These are phyloP conservation scores for Logfia minima DNA, from an alignment of 129 eudicot species.

Conservation along the genomic window DNA sequence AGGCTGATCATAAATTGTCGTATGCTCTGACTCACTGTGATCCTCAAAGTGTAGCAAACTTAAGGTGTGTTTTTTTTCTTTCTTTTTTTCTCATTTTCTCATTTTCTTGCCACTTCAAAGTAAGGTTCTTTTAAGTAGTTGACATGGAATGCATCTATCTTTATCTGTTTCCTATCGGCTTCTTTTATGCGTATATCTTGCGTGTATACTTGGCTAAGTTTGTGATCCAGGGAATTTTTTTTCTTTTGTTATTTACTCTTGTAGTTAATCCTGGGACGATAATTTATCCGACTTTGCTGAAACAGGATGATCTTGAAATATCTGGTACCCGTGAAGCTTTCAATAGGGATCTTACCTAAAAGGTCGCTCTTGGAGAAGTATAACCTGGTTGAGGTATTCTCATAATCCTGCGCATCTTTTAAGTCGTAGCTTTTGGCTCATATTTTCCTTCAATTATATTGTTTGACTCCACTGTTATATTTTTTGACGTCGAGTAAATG, in stretches of 20 bases:
- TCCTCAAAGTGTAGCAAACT: slow-evolving; percentile 70
- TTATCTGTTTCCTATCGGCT: neutral
- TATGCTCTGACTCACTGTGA: slow-evolving; percentile 78
- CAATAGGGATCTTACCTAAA: slow-evolving; percentile 85
- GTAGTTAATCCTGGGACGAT: neutral
- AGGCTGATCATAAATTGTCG: slow-evolving; percentile 91
- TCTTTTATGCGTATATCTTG: neutral
- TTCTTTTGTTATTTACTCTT: neutral
- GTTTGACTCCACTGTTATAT: neutral
- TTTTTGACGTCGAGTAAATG: slow-evolving; percentile 1
- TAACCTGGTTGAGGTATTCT: slow-evolving; percentile 69
- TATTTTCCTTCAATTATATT: neutral
- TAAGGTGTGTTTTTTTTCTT: slow-evolving; percentile 49
- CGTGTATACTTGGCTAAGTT: neutral
- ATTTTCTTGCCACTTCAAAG: slow-evolving; percentile 3
- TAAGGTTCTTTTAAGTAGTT: slow-evolving; percentile 1
- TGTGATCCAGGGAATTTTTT: neutral
- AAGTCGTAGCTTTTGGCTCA: neutral
- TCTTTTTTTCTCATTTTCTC: no score
- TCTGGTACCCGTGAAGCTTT: slow-evolving; percentile 96
- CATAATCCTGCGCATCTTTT: neutral
- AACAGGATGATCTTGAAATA: slow-evolving; percentile 95
- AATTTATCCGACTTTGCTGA: slow-evolving; percentile 16
- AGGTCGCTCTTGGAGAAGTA: slow-evolving; percentile 63
- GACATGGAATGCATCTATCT: slow-evolving; percentile 1